Base-by-base conservation (phyloP, 495 filamentous ascomycete species). In the Xylaria curta region DNA sequence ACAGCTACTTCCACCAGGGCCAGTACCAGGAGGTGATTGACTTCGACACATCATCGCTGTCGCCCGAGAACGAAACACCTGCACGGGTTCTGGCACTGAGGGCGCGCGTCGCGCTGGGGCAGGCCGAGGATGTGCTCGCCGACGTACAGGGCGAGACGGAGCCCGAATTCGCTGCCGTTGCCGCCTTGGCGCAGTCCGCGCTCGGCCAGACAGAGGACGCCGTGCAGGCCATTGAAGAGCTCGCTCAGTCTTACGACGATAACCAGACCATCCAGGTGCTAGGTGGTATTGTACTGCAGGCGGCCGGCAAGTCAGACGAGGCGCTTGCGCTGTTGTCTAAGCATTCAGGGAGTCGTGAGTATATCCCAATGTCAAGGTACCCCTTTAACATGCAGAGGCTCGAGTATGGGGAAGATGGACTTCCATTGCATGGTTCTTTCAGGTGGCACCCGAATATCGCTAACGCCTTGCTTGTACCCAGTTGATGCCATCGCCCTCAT, bases 1-100 rank as follows among this genome's bases (percentile, higher is more conserved):
- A 96, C 88, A 97, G 92, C 84, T 89, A 93, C 85, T 98, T 97
- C 89, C 92, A 96, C 87, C 92, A 94, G 79, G 93, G 93, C 78
- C 93, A 95, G 84, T 97, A 93, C 88, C 85, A 91, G 66, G 84
- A 88, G 68, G 94, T 96, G 73, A 80, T 95, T 82, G 91, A 94
- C 83, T 94, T 92, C 82, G 90, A 94, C 81, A 90, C 89, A 33
- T 87, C 91, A 6, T 82, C 90, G 56, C 89, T 98, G 71, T 94
- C 93, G 66, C 38, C 90, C 70, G 88, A 91, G 76, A 97, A 98
- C 82, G 81, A 84, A 46, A 84, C 94, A 4, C 89, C 94, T 28
- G 92, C 94, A n/a, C 91, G 90, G 51, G 85, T 97, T 17, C 88
- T 97, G 69, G 84, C 90, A 79, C 88, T 93, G 66, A 94, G 96